These are phyloP conservation scores for Hippophae rhamnoides DNA, from an alignment of 306 rosid genomes.

Conservation along the genomic window DNA sequence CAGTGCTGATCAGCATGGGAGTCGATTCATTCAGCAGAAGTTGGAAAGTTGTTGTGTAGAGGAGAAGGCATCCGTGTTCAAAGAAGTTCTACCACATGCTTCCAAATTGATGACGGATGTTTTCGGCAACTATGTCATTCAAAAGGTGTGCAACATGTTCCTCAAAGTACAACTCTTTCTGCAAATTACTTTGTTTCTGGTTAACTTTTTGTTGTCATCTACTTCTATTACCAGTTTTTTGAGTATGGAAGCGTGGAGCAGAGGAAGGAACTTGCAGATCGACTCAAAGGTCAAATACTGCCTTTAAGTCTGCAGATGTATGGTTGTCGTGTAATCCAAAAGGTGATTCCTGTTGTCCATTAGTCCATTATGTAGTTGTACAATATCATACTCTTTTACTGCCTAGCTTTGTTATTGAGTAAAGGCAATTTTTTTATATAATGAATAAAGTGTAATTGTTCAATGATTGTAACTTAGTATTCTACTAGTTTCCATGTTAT, in stretches of 20 bases:
- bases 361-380: neutral
- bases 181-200: too few species aligned
- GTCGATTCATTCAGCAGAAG: constrained; percentile 73
- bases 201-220: too few species aligned
- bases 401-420: too few species aligned
- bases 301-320: constrained; percentile 66
- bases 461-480: too few species aligned
- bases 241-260: constrained; percentile 54
- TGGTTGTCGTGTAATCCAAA: constrained; percentile 77
- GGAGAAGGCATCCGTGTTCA: constrained; percentile 49
- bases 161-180: too few species aligned
- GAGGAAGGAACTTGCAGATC: constrained; percentile 46
- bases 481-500: too few species aligned
- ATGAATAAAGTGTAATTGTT: too few species aligned
- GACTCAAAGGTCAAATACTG: constrained; percentile 43
- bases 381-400: too few species aligned
- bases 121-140: constrained; percentile 65
- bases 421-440: too few species aligned
- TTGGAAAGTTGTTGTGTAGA: constrained; percentile 47
- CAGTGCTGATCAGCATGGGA: constrained; percentile 72
- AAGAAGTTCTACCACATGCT: constrained; percentile 52
- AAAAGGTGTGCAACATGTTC: constrained; percentile 36
- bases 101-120: constrained; percentile 51
- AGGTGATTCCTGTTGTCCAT: constrained; percentile 21
- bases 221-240: constrained; percentile 30